Conservation (phyloP, 2,329 filamentous ascomycete genomes). For the Sporothrix variecibatus region DNA sequence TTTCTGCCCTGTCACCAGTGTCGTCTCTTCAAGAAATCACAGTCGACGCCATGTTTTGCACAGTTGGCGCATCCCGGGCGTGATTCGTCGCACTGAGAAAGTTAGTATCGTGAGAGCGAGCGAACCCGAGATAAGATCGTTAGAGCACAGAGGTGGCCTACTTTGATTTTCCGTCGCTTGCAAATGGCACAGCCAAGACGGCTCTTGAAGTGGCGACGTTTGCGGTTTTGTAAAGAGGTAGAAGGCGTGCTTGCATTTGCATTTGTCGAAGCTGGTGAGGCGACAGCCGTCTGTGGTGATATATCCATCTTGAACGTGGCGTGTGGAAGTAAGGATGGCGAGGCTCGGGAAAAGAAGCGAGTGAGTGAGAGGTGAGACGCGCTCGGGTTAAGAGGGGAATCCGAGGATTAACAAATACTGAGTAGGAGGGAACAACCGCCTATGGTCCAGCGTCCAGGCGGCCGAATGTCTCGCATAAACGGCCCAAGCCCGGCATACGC, state of each 20-base stretch:
- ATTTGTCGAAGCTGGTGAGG: background rate
- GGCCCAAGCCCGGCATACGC: background rate
- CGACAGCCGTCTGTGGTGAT: background rate
- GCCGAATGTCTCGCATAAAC: background rate
- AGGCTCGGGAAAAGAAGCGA: background rate
- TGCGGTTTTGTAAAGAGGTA: background rate
- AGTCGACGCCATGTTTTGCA: background rate
- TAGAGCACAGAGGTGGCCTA: background rate
- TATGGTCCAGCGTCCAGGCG: background rate
- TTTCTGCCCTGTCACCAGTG: background rate
- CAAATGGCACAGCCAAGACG: background rate
- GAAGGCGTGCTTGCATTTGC: background rate
- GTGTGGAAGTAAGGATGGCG: background rate
- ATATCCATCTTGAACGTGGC: background rate
- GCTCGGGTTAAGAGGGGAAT: background rate
- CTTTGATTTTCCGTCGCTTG: background rate
- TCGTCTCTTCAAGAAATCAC: background rate
- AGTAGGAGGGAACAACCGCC: too few relatives aligned
- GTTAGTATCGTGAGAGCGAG: background rate
- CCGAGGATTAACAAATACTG: background rate
- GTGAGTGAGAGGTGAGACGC: background rate
- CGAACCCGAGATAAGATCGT: background rate
- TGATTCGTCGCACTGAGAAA: background rate
- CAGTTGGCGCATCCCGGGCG: constrained; percentile 11
- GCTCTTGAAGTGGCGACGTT: background rate